Percentiles rank a stretch among this genome's conserved stretches.
Evolutionary conservation across 768 basidiomycete species (phyloP).

Genomic region (Baorangia bicolor): DNA sequence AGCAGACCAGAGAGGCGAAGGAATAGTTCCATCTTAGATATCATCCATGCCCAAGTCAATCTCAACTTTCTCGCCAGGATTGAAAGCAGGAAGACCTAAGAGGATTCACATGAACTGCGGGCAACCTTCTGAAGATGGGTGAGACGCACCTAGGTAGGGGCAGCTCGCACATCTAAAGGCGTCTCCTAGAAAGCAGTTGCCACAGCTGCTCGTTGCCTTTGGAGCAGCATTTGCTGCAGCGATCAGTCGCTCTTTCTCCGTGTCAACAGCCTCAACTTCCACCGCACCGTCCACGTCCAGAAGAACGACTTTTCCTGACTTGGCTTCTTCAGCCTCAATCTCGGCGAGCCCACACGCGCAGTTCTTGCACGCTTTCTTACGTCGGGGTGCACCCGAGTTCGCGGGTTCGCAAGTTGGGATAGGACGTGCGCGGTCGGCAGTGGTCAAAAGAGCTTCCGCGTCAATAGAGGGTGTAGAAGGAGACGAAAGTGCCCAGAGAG

Average conservation of each 20-base stretch:
- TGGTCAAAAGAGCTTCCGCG: slow-evolving; percentile 78
- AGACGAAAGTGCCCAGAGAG: slow-evolving; percentile 79
- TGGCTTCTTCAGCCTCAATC: slow-evolving; percentile 80
- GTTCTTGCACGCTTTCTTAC: slow-evolving; percentile 93
- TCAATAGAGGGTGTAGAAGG: slow-evolving; percentile 76
- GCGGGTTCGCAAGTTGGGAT: slow-evolving; percentile 74
- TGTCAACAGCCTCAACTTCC: slow-evolving; percentile 53
- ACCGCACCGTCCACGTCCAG: slow-evolving; percentile 60
- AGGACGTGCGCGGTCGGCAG: slow-evolving; percentile 78
- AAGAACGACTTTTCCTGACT: slow-evolving; percentile 59
- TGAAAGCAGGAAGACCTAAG: slow-evolving; percentile 94
- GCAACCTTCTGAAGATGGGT: slow-evolving; percentile 1
- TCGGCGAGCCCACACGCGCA: slow-evolving; percentile 97
- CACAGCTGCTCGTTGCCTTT: slow-evolving; percentile 95
- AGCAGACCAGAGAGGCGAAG: not conserved
- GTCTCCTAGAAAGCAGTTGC: slow-evolving; percentile 96
- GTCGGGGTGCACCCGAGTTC: slow-evolving; percentile 47
- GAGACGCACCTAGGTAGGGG: slow-evolving; percentile 87
- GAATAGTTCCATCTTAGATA: slow-evolving; percentile 44
- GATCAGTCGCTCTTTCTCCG: slow-evolving; percentile 64
- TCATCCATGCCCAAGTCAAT: slow-evolving; percentile 89
- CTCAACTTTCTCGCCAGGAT: slow-evolving; percentile 97
- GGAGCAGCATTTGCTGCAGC: slow-evolving; percentile 68
- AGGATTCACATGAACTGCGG: slow-evolving; percentile 7
- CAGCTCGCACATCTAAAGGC: slow-evolving; percentile 96